Evolutionary conservation across 1,139 yeast species (phyloP).

Genomic region (Suhomyces yuchorum): DNA sequence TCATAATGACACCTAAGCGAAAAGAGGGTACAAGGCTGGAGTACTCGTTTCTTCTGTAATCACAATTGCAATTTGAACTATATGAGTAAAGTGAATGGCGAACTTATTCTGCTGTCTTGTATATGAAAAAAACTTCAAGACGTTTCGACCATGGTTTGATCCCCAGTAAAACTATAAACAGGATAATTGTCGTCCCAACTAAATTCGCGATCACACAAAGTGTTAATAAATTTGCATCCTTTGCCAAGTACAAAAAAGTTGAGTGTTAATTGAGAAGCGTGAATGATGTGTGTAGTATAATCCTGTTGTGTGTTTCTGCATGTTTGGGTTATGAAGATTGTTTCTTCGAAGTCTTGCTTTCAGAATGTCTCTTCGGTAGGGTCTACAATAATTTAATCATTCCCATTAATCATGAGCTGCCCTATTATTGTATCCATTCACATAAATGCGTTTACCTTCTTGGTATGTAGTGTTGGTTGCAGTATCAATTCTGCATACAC

Average conservation of each 20-base stretch:
- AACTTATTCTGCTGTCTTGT: background rate
- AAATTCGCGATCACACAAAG: conserved; percentile 2
- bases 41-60: background rate
- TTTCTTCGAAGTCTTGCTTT: no score
- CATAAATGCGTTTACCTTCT: no score
- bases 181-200: background rate
- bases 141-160: conserved; percentile 7
- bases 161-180: background rate
- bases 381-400: no score
- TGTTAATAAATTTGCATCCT: background rate
- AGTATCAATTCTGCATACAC: no score
- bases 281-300: background rate
- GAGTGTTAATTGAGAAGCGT: background rate
- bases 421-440: no score
- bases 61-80: background rate
- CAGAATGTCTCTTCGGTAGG: no score
- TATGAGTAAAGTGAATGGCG: background rate
- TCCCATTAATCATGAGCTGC: no score
- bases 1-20: conserved; percentile 4
- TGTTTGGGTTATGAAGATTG: no score
- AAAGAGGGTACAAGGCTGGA: background rate
- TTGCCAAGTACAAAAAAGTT: background rate
- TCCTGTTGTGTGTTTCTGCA: no score
- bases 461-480: no score
- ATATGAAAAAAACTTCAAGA: background rate